Base-by-base conservation (phyloP, 345 rosid species). In the Boechera retrofracta region DNA sequence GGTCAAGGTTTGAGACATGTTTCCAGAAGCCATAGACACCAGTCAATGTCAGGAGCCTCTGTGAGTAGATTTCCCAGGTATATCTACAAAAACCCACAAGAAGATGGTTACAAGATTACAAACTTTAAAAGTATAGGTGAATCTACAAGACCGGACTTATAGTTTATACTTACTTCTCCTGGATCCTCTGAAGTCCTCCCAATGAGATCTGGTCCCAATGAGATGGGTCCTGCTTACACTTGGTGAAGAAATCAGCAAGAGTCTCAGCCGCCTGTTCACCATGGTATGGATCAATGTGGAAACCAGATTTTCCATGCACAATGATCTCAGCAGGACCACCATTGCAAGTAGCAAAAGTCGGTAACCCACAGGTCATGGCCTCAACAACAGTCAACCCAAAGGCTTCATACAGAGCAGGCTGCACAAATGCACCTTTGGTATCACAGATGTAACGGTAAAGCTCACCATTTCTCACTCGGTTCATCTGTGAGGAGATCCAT, bases 11-110 rank as follows among this genome's bases (percentile, higher is more conserved):
- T 0, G 98, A 90, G 3, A 94, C 98, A 28, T 92, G 96, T 51
- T 94, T 94, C 97, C 96, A 93, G 87, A 93, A 93, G 5, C 97
- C 97, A 26, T 93, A 91, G 5, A 93, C 98, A 56, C 90, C 96
- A 0, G 97, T 93, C 63, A 93, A 82, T 26, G 94, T 89, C 86
- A 93, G 59, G 48, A 93, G 90, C 85, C 97, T 83, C 79, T 91
- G 85, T 5, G 97, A 91, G 71, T 93, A 93, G 1, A 93, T 93
- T 67, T 91, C 76, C 98, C 98, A 93, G 5, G 98, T 93, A 32
- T 93, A 91, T 81, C 98, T 93, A 71, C 67, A 44, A 57, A 67
- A 42, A 8, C 16, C 64, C 33, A 58, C 41, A 6, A 48, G 3
- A 67, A 44, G 7, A 75, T 65, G 15, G 28, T 31, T 38, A 15